Evolutionary conservation across 345 rosid genomes (phyloP), one percentile per base, ranked within the genome.

Genomic region (Rhizophora apiculata): DNA sequence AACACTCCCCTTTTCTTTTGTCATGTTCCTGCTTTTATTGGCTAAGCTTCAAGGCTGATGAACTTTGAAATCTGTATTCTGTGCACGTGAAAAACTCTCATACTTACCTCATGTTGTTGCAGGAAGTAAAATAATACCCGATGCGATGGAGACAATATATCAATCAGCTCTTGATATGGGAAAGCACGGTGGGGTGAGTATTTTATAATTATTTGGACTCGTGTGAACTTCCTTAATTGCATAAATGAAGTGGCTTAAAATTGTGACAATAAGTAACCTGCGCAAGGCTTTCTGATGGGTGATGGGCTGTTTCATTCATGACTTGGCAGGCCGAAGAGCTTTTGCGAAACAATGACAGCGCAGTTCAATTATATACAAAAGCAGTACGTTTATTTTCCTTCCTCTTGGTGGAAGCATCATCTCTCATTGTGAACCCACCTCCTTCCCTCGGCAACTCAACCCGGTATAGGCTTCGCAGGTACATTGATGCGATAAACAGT

Each of bases 141-240:
- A 95, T 84, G 91, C 99, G 27, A 90, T 95, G 96, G 98, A 95
- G 90, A 84, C 78, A 1, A 90, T 95, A 81, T 92, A 84, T 80
- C 89, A 95, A 68, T 86, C 89, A 63, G 99, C 99, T 63, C 97
- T 95, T 73, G 83, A 78, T 66, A 78, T 89, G 34, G 99, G 99
- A 70, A 87, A 76, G 78, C 49, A 58, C 62, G 97, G 99, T 21
- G 96, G 89, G 68, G 98, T 95, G 72, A 87, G 97, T 82, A 62
- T 77, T 77, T 70, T 43, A 3, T 43, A 43, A 43, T 43, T 43
- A 43, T 43, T 43, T 43, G 49, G 49, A 43, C 58, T 64, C 63
- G 16, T 5, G 15, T 15, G 49, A 18, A 43, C 49, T 13, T 43
- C 49, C 13, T 43, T 5, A 11, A 43, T 43, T 43, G 49, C 49